These are phyloP conservation scores for Pseudogymnoascus sp. DNA, from an alignment of 2,329 filamentous ascomycete species.

Conservation along the genomic window DNA sequence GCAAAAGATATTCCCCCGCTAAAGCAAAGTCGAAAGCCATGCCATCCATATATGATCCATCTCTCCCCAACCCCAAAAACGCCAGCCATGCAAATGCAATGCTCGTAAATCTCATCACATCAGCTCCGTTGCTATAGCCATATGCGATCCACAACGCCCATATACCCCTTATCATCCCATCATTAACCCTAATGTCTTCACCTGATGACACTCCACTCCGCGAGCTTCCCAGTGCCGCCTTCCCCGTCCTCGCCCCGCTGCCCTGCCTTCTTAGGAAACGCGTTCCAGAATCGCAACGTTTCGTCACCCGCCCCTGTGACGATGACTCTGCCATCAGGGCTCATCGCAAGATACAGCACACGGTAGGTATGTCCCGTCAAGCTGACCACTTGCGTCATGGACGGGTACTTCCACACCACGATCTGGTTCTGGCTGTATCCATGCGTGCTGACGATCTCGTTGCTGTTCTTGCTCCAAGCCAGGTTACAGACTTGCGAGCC, in stretches of 20 bases:
- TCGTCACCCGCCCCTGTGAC: conserved; percentile 96
- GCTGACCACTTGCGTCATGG: conserved; percentile 93
- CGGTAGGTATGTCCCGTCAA: conserved; percentile 94
- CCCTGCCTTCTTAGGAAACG: conserved; percentile 76
- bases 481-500: conserved; percentile 98
- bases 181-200: conserved; percentile 27
- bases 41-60: conserved; percentile 3
- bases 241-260: conserved; percentile 59
- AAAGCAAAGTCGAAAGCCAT: conserved; percentile 8
- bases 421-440: conserved; percentile 98
- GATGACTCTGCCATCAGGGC: conserved; percentile 84
- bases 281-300: conserved; percentile 92
- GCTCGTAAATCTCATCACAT: conserved; percentile 7
- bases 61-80: neutral
- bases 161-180: neutral
- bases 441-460: conserved; percentile 94
- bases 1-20: conserved; percentile 1
- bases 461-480: conserved; percentile 94
- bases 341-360: conserved; percentile 94
- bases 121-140: conserved; percentile 1
- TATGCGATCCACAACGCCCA: conserved; percentile 7
- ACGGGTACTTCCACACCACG: conserved; percentile 98
- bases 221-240: conserved; percentile 49
- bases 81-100: conserved; percentile 8
- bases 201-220: conserved; percentile 78